Evolutionary conservation across 495 filamentous ascomycete genomes (phyloP), one percentile per base, ranked within the genome.

Genomic region (Aspergillus biplanus): DNA sequence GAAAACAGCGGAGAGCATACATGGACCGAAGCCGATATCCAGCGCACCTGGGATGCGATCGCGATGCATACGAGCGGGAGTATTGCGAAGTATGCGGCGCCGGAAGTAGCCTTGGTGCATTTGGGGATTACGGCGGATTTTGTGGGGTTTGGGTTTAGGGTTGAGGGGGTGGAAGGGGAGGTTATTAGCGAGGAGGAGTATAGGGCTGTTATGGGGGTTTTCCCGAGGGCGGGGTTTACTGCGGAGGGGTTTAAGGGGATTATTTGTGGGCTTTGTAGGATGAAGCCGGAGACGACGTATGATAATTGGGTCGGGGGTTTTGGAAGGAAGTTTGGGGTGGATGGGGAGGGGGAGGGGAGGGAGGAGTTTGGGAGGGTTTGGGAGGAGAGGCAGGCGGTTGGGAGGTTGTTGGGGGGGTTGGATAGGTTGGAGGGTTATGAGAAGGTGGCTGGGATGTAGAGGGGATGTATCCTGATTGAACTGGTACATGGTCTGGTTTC

Each of bases 251-350:
- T 58, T 6, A 58, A 35, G 42, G 35, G 18, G 42, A 7, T 58
- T 16, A 48, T 58, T 21, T 58, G 56, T 58, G 56, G 56, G 21
- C 18, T 58, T 7, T 58, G 56, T 49, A 32, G 47, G 42, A 31
- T 48, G n/a, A 58, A 58, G 44, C 56, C 56, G 15, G 56, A 58
- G 27, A 58, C 56, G 6, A 58, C 56, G 31, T 58, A 58, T 58
- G 56, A 58, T 49, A 58, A 58, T 8, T 58, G 16, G 33, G 56
- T 58, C 1, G 16, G 44, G 31, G 56, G 34, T 0, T 58, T 58
- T 58, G 56, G 56, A 12, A 13, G 16, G 56, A 8, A 44, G 2
- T 58, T 48, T 58, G 56, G 48, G 6, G 56, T 48, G 42, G 56
- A 44, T 4, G 48, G 49, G 8, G 2, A 9, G 52, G 52, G 11